These are phyloP conservation scores for Penicillium decumbens DNA, from an alignment of 2,329 filamentous ascomycete species.

Conservation along the genomic window DNA sequence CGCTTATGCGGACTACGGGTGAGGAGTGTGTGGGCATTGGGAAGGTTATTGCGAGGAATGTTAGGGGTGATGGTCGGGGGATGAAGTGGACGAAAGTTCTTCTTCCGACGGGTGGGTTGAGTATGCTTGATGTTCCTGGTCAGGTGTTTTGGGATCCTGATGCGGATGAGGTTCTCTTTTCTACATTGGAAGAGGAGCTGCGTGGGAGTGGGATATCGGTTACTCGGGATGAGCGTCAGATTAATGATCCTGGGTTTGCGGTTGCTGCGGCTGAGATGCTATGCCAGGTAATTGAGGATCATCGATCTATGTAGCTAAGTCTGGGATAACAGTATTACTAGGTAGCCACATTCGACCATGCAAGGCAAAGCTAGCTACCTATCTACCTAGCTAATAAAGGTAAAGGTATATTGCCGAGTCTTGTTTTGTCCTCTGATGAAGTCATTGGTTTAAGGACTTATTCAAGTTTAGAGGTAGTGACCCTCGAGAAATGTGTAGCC, in stretches of 20 bases:
- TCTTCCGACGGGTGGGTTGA: slow-evolving; percentile 58
- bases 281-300: slow-evolving; percentile 14
- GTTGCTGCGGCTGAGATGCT: slow-evolving; percentile 22
- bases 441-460: too few species aligned
- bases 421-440: too few species aligned
- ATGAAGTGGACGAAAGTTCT: slow-evolving; percentile 45
- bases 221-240: slow-evolving; percentile 42
- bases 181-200: slow-evolving; percentile 48
- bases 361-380: too few species aligned
- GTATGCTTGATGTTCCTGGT: slow-evolving; percentile 54
- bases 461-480: too few species aligned
- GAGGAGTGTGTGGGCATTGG: slow-evolving; percentile 56
- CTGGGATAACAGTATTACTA: neutral
- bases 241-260: slow-evolving; percentile 33
- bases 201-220: slow-evolving; percentile 48
- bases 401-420: too few species aligned
- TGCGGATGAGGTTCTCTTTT: slow-evolving; percentile 48
- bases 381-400: too few species aligned
- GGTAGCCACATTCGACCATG: too few species aligned
- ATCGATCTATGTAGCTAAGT: neutral
- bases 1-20: slow-evolving; percentile 60
- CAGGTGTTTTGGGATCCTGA: slow-evolving; percentile 51
- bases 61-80: slow-evolving; percentile 37
- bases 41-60: slow-evolving; percentile 52
- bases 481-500: too few species aligned